These are phyloP conservation scores for Arthrobotrys iridis DNA, from an alignment of 2,329 filamentous ascomycete species.

Conservation along the genomic window DNA sequence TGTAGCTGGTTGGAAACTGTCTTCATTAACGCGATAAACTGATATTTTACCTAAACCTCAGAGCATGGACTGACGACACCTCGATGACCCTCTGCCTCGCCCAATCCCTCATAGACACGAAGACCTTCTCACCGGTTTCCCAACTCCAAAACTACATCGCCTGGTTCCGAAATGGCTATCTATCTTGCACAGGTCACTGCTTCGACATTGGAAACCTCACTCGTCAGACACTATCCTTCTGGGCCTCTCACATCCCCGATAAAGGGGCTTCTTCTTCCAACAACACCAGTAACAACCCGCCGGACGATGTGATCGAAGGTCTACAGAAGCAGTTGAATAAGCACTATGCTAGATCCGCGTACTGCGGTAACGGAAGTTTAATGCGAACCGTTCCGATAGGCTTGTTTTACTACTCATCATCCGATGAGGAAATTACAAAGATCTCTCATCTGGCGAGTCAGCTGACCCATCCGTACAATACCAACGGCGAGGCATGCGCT, in stretches of 20 bases:
- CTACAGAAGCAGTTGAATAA: conserved; percentile 17
- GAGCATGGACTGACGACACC: conserved; percentile 63
- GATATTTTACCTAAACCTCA: not conserved
- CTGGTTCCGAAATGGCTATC: conserved; percentile 61
- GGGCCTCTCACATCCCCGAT: conserved; percentile 55
- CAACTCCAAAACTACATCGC: conserved; percentile 61
- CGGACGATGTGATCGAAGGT: conserved; percentile 55
- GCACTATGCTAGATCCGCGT: not conserved
- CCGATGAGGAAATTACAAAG: not conserved
- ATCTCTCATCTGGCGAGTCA: conserved; percentile 57
- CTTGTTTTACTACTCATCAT: conserved; percentile 58
- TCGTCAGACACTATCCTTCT: conserved; percentile 59
- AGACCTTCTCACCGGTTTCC: conserved; percentile 59
- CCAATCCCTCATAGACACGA: conserved; percentile 60
- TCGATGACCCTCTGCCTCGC: conserved; percentile 64
- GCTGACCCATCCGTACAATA: conserved; percentile 62
- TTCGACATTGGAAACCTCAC: conserved; percentile 63
- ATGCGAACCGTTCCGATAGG: conserved; percentile 63
- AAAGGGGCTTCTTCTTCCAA: not conserved
- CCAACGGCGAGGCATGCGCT: conserved; percentile 62
- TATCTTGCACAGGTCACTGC: conserved; percentile 60
- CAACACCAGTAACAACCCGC: not conserved
- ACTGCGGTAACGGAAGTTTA: conserved; percentile 63
- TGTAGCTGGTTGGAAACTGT: too few relatives aligned
- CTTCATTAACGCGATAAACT: not conserved